Evolutionary conservation across 352 stramenopile genomes (phyloP).

Genomic region (Phytophthora quininea): DNA sequence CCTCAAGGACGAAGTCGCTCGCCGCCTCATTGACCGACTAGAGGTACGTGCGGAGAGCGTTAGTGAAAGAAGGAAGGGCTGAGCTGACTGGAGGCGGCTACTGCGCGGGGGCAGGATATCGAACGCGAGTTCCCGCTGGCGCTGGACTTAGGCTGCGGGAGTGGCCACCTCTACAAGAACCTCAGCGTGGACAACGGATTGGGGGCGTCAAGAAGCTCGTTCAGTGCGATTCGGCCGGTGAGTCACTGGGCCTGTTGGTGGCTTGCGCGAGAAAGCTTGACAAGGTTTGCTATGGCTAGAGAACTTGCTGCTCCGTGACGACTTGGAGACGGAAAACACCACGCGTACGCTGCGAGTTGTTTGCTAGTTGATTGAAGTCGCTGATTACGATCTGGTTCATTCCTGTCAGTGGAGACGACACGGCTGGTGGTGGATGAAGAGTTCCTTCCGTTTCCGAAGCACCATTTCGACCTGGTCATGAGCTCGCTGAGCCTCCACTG

Average conservation of each 20-base stretch:
- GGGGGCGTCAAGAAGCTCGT: slow-evolving; percentile 80
- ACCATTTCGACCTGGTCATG: slow-evolving; percentile 97
- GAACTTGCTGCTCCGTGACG: slow-evolving; percentile 76
- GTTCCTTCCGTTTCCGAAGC: slow-evolving; percentile 93
- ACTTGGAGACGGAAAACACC: slow-evolving; percentile 29
- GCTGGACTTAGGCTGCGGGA: slow-evolving; percentile 80
- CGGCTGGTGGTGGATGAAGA: slow-evolving; percentile 91
- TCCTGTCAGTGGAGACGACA: slow-evolving; percentile 64
- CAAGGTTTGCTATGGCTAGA: slow-evolving; percentile 32
- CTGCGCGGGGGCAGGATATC: slow-evolving; percentile 55
- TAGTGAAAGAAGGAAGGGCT: not conserved
- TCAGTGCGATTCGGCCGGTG: slow-evolving; percentile 78
- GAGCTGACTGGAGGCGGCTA: slow-evolving; percentile 2
- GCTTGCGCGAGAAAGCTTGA: slow-evolving; percentile 54
- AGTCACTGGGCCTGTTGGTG: not conserved
- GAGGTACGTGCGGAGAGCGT: slow-evolving; percentile 42
- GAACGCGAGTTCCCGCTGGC: slow-evolving; percentile 82
- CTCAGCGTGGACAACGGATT: slow-evolving; percentile 73
- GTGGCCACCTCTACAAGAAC: slow-evolving; percentile 85
- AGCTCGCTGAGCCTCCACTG: slow-evolving; percentile 95
- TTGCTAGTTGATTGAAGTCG: not conserved
- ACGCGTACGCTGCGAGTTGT: slow-evolving; percentile 17
- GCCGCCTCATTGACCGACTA: slow-evolving; percentile 81
- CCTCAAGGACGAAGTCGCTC: slow-evolving; percentile 84
- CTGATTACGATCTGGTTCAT: not conserved